Conservation (phyloP, 140 eudicot species). For the Eryngium alpinum region DNA sequence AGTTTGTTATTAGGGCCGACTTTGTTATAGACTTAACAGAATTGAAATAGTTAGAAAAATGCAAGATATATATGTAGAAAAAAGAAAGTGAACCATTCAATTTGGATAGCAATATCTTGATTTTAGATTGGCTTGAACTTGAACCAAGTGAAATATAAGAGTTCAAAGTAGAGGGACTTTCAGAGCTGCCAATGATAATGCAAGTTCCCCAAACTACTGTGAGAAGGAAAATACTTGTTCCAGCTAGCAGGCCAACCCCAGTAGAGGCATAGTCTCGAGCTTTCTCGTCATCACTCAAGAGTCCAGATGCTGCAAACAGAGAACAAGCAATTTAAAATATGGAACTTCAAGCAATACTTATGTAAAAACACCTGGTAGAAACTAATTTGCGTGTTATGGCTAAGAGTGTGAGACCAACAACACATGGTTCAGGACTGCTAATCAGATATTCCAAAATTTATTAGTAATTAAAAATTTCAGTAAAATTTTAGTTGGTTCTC, state of each 20-base stretch:
- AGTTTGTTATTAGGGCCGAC: neutral
- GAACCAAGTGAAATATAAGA: conserved; percentile 15
- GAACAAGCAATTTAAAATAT: neutral
- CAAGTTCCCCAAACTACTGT: conserved; percentile 83
- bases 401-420: neutral
- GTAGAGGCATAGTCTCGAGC: conserved; percentile 67
- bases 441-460: too few relatives aligned
- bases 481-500: too few relatives aligned
- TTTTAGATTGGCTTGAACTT: conserved; percentile 15
- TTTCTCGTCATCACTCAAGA: conserved; percentile 41
- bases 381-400: neutral
- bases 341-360: neutral
- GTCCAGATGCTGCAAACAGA: conserved; percentile 53
- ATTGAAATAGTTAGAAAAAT: neutral
- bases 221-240: conserved; percentile 72
- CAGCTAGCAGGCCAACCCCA: conserved; percentile 79
- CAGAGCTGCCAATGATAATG: conserved; percentile 41
- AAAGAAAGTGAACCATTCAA: conserved; percentile 36
- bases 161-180: conserved; percentile 20
- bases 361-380: neutral
- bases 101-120: conserved; percentile 25
- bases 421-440: neutral
- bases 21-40: neutral
- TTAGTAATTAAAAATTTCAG: neutral
- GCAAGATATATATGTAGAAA: neutral